Conservation (phyloP, 495 filamentous ascomycete genomes). For the Tuber borchii region DNA sequence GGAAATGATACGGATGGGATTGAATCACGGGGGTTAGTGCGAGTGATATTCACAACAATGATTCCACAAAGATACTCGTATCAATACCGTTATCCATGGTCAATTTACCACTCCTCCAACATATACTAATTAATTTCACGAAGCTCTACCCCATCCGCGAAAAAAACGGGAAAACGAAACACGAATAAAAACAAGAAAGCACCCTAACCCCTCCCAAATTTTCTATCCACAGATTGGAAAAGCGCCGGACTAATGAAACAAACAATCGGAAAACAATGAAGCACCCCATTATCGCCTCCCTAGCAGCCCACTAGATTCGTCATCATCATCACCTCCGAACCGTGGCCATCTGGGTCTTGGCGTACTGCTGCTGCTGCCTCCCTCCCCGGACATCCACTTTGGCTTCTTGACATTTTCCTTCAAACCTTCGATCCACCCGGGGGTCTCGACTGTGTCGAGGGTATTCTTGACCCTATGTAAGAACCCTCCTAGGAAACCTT, state of each 20-base stretch:
- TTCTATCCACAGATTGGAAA: background rate
- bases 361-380: conserved; percentile 37
- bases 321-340: background rate
- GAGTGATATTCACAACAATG: background rate
- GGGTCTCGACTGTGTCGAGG: conserved; percentile 73
- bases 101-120: background rate
- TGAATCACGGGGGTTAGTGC: background rate
- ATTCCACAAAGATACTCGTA: background rate
- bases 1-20: background rate
- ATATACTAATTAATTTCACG: background rate
- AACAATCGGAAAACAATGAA: background rate
- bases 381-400: conserved; percentile 71
- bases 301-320: background rate
- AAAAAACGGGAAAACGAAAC: background rate
- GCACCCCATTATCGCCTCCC: background rate
- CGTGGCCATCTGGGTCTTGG: conserved; percentile 4
- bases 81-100: background rate
- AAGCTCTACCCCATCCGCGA: background rate
- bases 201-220: background rate
- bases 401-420: conserved; percentile 60
- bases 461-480: conserved; percentile 84
- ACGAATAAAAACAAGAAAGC: conserved; percentile 1
- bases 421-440: conserved; percentile 68
- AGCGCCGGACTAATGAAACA: background rate
- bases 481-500: conserved; percentile 74